Evolutionary conservation across 2,329 filamentous ascomycete species (phyloP).

Genomic region (Hypomyces perniciosus): DNA sequence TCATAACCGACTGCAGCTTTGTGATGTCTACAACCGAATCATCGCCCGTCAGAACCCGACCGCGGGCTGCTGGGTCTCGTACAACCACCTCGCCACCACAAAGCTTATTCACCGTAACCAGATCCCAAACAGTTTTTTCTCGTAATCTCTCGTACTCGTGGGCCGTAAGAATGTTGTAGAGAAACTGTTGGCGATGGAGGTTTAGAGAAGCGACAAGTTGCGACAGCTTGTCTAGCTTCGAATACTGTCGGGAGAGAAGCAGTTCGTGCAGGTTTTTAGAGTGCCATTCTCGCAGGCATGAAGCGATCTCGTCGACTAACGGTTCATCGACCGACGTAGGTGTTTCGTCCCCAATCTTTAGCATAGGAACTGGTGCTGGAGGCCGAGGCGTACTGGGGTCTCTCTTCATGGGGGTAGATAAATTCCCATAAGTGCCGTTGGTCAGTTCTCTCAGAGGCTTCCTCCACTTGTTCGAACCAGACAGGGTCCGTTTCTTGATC

Average conservation of each 20-base stretch:
- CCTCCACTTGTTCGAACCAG: constrained; percentile 21
- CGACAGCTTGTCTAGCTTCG: constrained; percentile 73
- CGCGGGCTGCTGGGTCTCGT: constrained; percentile 74
- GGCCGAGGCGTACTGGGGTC: constrained; percentile 69
- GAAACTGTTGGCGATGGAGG: constrained; percentile 76
- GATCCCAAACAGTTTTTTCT: constrained; percentile 90
- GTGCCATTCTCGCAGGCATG: constrained; percentile 95
- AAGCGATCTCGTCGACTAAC: constrained; percentile 94
- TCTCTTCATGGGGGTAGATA: constrained; percentile 47
- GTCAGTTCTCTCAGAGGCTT: constrained; percentile 31
- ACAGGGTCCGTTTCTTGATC: constrained; percentile 29
- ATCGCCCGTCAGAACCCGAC: constrained; percentile 81
- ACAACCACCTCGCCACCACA: constrained; percentile 93
- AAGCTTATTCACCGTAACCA: constrained; percentile 90
- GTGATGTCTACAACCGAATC: constrained; percentile 91
- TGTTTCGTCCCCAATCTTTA: constrained; percentile 96
- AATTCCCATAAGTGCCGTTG: constrained; percentile 35
- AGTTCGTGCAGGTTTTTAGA: constrained; percentile 93
- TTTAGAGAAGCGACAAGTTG: constrained; percentile 78
- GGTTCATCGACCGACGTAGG: constrained; percentile 85
- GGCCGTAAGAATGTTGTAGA: constrained; percentile 87
- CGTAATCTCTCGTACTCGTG: constrained; percentile 76
- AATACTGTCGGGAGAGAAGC: constrained; percentile 75
- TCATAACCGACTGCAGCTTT: constrained; percentile 92
- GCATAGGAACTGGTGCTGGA: constrained; percentile 88